These are phyloP conservation scores for Populus hybrid DNA, from an alignment of 441 rosid species.

Conservation along the genomic window DNA sequence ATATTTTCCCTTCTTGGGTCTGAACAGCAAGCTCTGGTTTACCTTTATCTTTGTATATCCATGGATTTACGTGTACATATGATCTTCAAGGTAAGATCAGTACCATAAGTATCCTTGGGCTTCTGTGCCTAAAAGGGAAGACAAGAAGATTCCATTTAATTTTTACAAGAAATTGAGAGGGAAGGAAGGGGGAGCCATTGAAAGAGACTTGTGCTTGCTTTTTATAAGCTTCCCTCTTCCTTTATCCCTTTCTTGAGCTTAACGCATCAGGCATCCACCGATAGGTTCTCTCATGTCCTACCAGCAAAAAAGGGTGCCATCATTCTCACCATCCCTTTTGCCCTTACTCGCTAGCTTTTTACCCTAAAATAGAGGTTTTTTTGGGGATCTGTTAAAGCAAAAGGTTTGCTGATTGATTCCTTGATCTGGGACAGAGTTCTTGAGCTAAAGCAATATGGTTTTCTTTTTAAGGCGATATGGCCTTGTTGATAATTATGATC, in stretches of 20 bases:
- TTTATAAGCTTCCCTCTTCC: background rate
- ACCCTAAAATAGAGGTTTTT: background rate
- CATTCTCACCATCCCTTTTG: background rate
- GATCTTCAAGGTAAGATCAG: background rate
- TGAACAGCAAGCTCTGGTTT: background rate
- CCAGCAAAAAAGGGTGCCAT: background rate
- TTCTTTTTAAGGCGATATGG: too few species aligned
- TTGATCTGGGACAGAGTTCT: background rate
- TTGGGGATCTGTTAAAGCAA: background rate
- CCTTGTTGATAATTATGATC: too few species aligned
- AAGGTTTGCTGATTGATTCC: background rate
- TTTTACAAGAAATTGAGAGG: background rate
- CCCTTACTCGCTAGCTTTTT: background rate
- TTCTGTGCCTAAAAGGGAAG: background rate
- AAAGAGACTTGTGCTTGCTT: background rate
- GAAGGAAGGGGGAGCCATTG: background rate
- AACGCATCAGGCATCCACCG: background rate
- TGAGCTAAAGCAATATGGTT: background rate
- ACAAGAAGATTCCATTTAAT: slow-evolving; percentile 10
- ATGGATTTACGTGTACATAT: background rate
- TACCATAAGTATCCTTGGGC: background rate
- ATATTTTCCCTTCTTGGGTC: too few species aligned
- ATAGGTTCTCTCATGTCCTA: background rate
- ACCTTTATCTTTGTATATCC: background rate
- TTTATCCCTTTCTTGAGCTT: slow-evolving; percentile 6